Evolutionary conservation across 768 basidiomycete species (phyloP).

Genomic region (Melanogaster broomeanus): DNA sequence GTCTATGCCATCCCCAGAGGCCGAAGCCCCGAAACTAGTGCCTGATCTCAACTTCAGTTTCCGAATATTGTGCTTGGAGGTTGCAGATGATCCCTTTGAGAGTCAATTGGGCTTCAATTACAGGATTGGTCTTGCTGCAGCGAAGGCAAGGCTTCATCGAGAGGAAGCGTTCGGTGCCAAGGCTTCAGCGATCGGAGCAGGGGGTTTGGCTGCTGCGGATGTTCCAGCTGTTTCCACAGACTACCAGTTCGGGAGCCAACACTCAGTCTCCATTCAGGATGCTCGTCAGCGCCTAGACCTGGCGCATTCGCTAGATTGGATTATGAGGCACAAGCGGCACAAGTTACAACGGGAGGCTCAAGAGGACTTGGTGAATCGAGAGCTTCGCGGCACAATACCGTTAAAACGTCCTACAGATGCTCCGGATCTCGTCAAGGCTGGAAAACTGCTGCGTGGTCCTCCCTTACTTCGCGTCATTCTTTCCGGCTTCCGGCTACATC

Average conservation of each 20-base stretch:
- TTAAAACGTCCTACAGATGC: slow-evolving; percentile 33
- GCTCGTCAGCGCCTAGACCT: slow-evolving; percentile 69
- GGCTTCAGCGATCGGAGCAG: slow-evolving; percentile 57
- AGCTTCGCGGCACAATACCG: slow-evolving; percentile 41
- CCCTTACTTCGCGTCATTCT: slow-evolving; percentile 74
- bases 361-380: slow-evolving; percentile 48
- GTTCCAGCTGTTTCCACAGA: slow-evolving; percentile 44
- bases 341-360: slow-evolving; percentile 47
- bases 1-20: slow-evolving; percentile 59
- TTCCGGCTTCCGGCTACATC: slow-evolving; percentile 53
- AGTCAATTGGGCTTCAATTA: slow-evolving; percentile 72
- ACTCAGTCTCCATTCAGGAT: slow-evolving; percentile 69
- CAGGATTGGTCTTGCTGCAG: slow-evolving; percentile 71
- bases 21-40: slow-evolving; percentile 72
- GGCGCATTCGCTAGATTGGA: slow-evolving; percentile 77
- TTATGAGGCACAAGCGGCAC: slow-evolving; percentile 51
- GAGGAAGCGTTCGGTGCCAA: slow-evolving; percentile 83
- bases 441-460: slow-evolving; percentile 39
- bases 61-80: slow-evolving; percentile 69
- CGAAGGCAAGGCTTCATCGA: slow-evolving; percentile 66
- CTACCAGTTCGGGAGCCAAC: slow-evolving; percentile 63
- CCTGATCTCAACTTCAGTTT: slow-evolving; percentile 64
- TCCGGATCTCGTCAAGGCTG: slow-evolving; percentile 47
- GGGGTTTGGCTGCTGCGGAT: slow-evolving; percentile 31
- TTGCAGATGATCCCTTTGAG: slow-evolving; percentile 85